phyloP scores from a whole-genome alignment of 2,329 filamentous ascomycete genomes.

The Aureobasidium sp. region DNA sequence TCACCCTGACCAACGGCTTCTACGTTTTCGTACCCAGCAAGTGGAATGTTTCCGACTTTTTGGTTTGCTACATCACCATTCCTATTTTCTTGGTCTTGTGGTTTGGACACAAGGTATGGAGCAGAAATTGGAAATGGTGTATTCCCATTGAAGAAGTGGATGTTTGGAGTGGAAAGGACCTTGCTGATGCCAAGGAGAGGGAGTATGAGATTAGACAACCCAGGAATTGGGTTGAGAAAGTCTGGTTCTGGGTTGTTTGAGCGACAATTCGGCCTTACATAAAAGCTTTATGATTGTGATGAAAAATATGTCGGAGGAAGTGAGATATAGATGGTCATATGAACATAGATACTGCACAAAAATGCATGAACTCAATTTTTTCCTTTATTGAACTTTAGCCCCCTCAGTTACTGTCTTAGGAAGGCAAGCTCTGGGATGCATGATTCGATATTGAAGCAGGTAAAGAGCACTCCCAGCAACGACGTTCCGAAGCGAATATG shows the following conservation, averaged over 20 bases:
- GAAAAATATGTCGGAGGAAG: too few relatives aligned
- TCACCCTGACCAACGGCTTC: conserved; percentile 53
- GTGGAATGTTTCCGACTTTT: conserved; percentile 43
- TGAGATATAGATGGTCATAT: too few relatives aligned
- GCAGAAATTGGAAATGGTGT: conserved; percentile 27
- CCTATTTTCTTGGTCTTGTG: conserved; percentile 43
- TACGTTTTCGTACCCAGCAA: conserved; percentile 45
- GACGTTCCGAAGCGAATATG: too few relatives aligned
- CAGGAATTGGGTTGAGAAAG: conserved; percentile 36
- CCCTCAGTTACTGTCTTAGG: too few relatives aligned
- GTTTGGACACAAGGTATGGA: conserved; percentile 32
- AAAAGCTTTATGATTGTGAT: too few relatives aligned
- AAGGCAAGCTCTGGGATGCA: too few relatives aligned
- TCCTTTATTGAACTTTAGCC: too few relatives aligned
- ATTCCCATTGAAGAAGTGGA: conserved; percentile 35
- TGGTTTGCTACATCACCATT: conserved; percentile 50
- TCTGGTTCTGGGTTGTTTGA: conserved; percentile 43
- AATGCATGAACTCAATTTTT: too few relatives aligned
- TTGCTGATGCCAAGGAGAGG: conserved; percentile 39
- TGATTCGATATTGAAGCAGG: too few relatives aligned
- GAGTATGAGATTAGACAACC: conserved; percentile 35
- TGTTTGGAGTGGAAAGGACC: conserved; percentile 39
- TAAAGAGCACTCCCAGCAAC: too few relatives aligned
- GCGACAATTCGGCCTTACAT: too few relatives aligned
- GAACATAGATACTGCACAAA: too few relatives aligned